Conservation (phyloP, 2,329 filamentous ascomycete species). For the Ophiostoma piceae region DNA sequence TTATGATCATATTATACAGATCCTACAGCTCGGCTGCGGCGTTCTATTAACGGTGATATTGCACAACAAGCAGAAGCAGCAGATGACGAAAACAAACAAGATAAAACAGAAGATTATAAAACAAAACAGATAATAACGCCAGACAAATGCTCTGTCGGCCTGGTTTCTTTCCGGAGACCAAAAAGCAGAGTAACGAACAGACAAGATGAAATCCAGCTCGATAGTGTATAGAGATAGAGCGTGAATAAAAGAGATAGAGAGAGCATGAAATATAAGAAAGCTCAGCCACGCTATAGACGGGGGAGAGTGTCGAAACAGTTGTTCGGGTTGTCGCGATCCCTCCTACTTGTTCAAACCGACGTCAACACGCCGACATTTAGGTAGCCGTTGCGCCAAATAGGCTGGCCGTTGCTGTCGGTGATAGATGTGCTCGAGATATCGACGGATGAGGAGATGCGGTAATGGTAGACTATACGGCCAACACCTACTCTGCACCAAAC, state of each 20-base stretch:
- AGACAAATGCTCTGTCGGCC: slow-evolving; percentile 22
- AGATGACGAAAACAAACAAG: background rate
- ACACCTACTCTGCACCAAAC: slow-evolving; percentile 48
- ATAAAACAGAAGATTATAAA: slow-evolving; percentile 11
- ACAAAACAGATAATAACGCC: slow-evolving; percentile 18
- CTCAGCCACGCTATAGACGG: background rate
- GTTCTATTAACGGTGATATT: background rate
- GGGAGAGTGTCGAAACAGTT: background rate
- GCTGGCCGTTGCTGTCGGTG: background rate
- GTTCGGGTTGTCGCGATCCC: background rate
- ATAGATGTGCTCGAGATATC: background rate
- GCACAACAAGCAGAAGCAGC: background rate
- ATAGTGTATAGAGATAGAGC: background rate
- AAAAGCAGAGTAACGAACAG: slow-evolving; percentile 14
- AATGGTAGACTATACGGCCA: too few species aligned
- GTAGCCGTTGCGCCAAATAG: background rate
- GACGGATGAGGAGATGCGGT: too few species aligned
- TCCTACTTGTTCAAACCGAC: background rate
- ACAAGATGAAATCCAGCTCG: background rate
- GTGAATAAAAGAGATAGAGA: background rate
- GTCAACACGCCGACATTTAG: too few species aligned
- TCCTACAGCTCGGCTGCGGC: slow-evolving; percentile 15
- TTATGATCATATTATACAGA: slow-evolving; percentile 19
- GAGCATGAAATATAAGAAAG: background rate
- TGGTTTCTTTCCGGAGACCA: slow-evolving; percentile 11